Base-by-base conservation (phyloP, 2,329 filamentous ascomycete species). In the Fusarium beomiforme region DNA sequence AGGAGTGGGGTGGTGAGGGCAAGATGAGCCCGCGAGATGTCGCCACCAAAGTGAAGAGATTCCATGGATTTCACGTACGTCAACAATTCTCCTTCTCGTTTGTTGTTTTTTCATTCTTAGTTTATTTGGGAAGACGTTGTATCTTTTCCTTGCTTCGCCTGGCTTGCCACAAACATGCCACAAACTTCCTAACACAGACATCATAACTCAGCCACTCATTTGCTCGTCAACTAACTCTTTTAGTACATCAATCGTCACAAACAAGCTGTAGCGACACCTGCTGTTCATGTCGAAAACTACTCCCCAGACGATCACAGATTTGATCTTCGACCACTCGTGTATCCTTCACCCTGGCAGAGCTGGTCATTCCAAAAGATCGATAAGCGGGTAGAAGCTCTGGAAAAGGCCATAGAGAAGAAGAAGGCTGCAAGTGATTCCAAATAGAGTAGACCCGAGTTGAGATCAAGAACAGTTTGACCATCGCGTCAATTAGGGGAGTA, bases 331-430 rank as follows among this genome's bases (percentile, higher is more conserved):
- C 67, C 69, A 10, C 53, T 80, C 46, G 65, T 80, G 8, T 79
- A 83, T 64, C 80, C 80, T 2, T 70, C 77, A 0, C 75, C 78
- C 41, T 83, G 64, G 65, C 68, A 79, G 67, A 78, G 70, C 47
- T 82, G 78, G 76, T 74, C 73, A 5, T 83, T 86, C 47, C 81
- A 80, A 67, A 80, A 74, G 70, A 83, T 84, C 39, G 82, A 84
- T 58, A 73, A 75, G 67, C 78, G 79, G 63, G 69, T 82, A 2
- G 78, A 75, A 50, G 77, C 70, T 53, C 70, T 83, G 8, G 77
- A 83, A 58, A 79, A 71, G 68, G 53, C 53, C 29, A 5, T 69
- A 6, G 66, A 69, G 14, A 64, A 53, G 34, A 68, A 69, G 47
- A 39, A 63, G 71, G 61, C 34, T 8, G 21, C 17, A 19, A 23